phyloP scores from a whole-genome alignment of 73 alveolate species.

The Paramecium pentaurelia region DNA sequence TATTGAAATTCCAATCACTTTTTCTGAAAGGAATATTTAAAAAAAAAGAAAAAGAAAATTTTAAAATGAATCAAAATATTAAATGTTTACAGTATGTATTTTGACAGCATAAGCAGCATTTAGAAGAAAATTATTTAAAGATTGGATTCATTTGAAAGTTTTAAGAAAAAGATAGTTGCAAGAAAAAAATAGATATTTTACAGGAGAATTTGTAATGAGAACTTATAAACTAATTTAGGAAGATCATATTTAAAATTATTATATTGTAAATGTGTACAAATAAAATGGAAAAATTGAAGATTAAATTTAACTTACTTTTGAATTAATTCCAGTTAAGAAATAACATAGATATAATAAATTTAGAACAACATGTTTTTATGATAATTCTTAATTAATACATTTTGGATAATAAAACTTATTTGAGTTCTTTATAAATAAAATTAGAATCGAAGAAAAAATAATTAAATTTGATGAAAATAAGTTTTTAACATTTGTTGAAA shows the following conservation, averaged over 20 bases:
- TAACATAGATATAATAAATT: background rate
- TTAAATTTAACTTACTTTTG: background rate
- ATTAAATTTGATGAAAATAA: background rate
- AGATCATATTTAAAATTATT: background rate
- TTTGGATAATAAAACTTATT: background rate
- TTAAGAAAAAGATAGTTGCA: background rate
- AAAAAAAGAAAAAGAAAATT: background rate
- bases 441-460: background rate
- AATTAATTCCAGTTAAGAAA: background rate
- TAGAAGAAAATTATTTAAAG: background rate
- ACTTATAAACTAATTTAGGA: background rate
- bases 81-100: background rate
- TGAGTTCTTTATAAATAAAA: background rate
- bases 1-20: background rate
- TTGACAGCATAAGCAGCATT: background rate
- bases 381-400: background rate
- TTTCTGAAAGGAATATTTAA: background rate
- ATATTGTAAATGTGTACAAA: background rate
- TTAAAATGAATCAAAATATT: background rate
- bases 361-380: background rate
- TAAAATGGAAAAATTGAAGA: background rate
- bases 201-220: background rate
- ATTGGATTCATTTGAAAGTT: background rate
- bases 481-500: background rate
- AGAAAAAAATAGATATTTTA: background rate